Conservation (phyloP, 208 protist genomes). For the Porcisia hertigi region DNA sequence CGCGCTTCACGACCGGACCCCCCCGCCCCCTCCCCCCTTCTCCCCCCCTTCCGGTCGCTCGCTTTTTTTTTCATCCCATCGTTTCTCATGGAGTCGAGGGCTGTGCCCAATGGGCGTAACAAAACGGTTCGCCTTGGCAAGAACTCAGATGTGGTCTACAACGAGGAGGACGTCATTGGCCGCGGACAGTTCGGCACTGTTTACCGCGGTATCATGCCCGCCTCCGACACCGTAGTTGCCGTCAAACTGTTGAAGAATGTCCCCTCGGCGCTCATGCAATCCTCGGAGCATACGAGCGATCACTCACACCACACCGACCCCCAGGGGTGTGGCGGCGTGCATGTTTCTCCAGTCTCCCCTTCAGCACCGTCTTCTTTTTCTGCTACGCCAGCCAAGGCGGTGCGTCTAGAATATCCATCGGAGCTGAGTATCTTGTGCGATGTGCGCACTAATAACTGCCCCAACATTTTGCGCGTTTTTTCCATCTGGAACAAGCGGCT, state of each 20-base stretch:
- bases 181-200: slow-evolving; percentile 59
- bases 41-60: background rate
- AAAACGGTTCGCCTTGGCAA: slow-evolving; percentile 29
- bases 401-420: slow-evolving; percentile 14
- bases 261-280: slow-evolving; percentile 1
- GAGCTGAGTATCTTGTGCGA: slow-evolving; percentile 35
- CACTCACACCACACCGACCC: background rate
- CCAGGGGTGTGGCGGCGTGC: background rate
- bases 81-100: background rate
- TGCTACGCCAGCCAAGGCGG: slow-evolving; percentile 1
- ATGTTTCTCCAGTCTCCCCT: background rate
- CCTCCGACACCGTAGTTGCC: slow-evolving; percentile 37
- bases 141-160: slow-evolving; percentile 37
- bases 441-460: slow-evolving; percentile 36
- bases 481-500: slow-evolving; percentile 32
- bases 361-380: slow-evolving; percentile 1
- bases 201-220: slow-evolving; percentile 36
- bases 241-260: slow-evolving; percentile 53
- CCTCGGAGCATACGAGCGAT: slow-evolving; percentile 8
- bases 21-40: too few relatives aligned
- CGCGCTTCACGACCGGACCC: too few relatives aligned
- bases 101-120: background rate
- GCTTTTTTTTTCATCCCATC: background rate
- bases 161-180: slow-evolving; percentile 42
- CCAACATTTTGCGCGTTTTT: slow-evolving; percentile 44